Evolutionary conservation across 148 eudicot species (phyloP), one percentile per base, ranked within the genome.

Genomic region (Pharnaceum exiguum): DNA sequence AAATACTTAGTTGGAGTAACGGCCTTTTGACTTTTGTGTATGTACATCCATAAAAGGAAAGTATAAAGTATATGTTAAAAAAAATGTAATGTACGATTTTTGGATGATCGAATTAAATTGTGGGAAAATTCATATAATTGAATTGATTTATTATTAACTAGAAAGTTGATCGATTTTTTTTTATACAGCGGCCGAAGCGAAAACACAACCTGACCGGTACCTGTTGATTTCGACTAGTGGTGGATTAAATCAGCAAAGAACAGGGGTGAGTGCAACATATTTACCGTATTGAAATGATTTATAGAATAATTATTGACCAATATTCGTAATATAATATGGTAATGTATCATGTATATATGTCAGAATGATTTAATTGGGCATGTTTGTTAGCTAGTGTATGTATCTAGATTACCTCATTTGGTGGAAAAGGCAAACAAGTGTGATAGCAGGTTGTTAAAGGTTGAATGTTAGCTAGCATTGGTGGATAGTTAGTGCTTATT

Each of bases 181-280:
- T 49, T 23, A 47, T 18, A 68, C 75, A 84, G 97, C 67, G 69
- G 79, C 83, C 12, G 83, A 77, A 33, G 70, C 46, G n/a, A 86
- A 79, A 59, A 82, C 84, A 30, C 45, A 78, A 5, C 81, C 80
- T 21, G 62, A 86, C 60, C 55, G 91, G 27, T 90, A 79, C 60
- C 65, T 90, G 60, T 44, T 90, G 63, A 84, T 86, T 55, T 87
- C 89, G 46, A 83, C 97, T 6, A 90, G 97, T 76, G 97, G 97
- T 33, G 97, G 97, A 51, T 59, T 90, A 32, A 90, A 90, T 53
- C 97, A 90, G 59, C 97, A 90, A 67, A 78, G 97, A 74, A 90
- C 97, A 28, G 97, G 97, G 91, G 97, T 90, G 75, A 70, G 60
- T 60, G 32, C 12, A n/a, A n/a, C n/a, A n/a, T n/a, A n/a, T 50